These are phyloP conservation scores for Kregervanrija delftensis DNA, from an alignment of 805 yeast genomes.

Conservation along the genomic window DNA sequence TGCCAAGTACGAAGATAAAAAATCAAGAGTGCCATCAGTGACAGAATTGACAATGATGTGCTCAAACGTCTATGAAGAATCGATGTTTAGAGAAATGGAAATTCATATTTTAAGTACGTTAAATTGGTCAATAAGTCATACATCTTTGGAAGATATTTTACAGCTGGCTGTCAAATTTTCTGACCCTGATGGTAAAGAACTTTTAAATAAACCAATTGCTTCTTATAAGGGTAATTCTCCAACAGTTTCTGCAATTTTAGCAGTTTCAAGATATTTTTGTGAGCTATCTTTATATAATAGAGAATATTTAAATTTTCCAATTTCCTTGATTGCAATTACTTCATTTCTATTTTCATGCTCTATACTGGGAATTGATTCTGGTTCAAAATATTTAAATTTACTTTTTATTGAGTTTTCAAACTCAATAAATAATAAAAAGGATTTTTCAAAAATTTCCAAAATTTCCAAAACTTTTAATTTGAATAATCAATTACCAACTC, in stretches of 20 bases:
- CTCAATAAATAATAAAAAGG: slow-evolving; percentile 8
- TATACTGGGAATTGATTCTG: slow-evolving; percentile 42
- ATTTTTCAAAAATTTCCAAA: slow-evolving; percentile 1
- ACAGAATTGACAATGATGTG: slow-evolving; percentile 50
- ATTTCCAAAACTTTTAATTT: slow-evolving; percentile 2
- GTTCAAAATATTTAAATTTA: slow-evolving; percentile 28
- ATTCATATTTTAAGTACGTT: slow-evolving; percentile 34
- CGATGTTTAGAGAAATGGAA: slow-evolving; percentile 42
- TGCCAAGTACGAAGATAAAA: slow-evolving; percentile 66
- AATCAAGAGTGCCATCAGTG: slow-evolving; percentile 50
- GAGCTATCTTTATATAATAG: slow-evolving; percentile 47
- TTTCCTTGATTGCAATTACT: slow-evolving; percentile 41
- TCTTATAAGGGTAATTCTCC: slow-evolving; percentile 26
- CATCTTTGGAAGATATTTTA: slow-evolving; percentile 46
- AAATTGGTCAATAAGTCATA: slow-evolving; percentile 37
- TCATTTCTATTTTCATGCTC: slow-evolving; percentile 51
- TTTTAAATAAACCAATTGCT: slow-evolving; percentile 19
- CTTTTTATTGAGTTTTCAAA: slow-evolving; percentile 11
- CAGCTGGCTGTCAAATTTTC: slow-evolving; percentile 32
- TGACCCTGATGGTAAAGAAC: slow-evolving; percentile 28
- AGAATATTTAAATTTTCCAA: slow-evolving; percentile 34
- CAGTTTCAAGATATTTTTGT: slow-evolving; percentile 47
- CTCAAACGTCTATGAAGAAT: slow-evolving; percentile 47
- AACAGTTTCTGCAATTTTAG: slow-evolving; percentile 45
- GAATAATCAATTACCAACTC: slow-evolving; percentile 15